A percentile compares a stretch with the other conserved stretches of the same genome.
Evolutionary conservation across 305 asterid genomes (phyloP).

Genomic region (Caryopteris hybrid): DNA sequence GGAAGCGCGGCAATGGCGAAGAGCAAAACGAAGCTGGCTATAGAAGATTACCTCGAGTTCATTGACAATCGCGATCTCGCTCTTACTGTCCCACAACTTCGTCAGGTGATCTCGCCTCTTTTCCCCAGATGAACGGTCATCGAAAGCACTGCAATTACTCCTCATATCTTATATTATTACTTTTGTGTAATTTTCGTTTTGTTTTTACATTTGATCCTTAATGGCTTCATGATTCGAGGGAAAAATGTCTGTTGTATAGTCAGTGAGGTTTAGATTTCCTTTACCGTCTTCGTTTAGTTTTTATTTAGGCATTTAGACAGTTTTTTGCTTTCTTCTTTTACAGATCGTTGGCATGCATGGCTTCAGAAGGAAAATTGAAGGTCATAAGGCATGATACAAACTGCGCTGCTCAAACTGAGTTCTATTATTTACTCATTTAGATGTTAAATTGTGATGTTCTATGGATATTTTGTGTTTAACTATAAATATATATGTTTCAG

Average conservation of each 20-base stretch:
- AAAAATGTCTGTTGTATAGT: not conserved
- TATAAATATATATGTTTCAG: conserved; percentile 25
- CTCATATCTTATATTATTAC: not conserved
- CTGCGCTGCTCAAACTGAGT: not conserved
- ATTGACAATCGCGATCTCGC: conserved; percentile 21
- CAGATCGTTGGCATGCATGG: conserved; percentile 71
- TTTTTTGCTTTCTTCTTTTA: not conserved
- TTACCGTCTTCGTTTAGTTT: not conserved
- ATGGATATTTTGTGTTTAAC: not conserved
- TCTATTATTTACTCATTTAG: not conserved
- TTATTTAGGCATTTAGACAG: not conserved
- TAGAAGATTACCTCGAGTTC: conserved; percentile 46
- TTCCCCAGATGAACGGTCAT: not conserved
- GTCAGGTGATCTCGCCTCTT: conserved; percentile 27
- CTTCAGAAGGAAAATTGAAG: conserved; percentile 19
- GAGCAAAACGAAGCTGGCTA: conserved; percentile 19
- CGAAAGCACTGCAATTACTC: not conserved
- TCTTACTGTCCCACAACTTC: conserved; percentile 37
- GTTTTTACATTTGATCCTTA: not conserved
- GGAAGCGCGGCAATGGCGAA: not conserved
- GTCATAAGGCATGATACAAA: conserved; percentile 31
- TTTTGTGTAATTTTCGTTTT: not conserved
- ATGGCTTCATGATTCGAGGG: not conserved
- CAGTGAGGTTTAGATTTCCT: not conserved
- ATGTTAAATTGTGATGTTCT: not conserved